phyloP scores from a whole-genome alignment of 768 basidiomycete species.

The Hericium alpestre region DNA sequence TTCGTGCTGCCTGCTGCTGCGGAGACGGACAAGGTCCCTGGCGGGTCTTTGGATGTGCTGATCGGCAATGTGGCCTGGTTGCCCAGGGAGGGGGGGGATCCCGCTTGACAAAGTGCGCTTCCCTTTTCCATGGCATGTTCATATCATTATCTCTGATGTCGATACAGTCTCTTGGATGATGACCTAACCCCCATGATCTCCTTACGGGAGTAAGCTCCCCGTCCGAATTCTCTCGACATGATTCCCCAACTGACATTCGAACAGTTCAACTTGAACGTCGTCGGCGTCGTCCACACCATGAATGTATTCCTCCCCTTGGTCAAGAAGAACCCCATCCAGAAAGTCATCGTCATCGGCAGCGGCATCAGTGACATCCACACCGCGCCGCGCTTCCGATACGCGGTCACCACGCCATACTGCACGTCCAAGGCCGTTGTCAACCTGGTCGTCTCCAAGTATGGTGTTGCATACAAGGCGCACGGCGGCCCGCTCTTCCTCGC shows the following conservation, averaged over 20 bases:
- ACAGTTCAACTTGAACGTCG: slow-evolving; percentile 25
- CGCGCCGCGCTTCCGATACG: too few relatives aligned
- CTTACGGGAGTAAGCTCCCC: neutral
- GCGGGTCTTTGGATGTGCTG: neutral
- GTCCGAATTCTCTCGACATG: neutral
- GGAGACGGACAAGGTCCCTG: neutral
- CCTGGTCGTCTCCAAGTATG: too few relatives aligned
- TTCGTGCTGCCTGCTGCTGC: neutral
- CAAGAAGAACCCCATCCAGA: slow-evolving; percentile 21
- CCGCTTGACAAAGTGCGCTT: neutral
- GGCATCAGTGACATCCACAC: too few relatives aligned
- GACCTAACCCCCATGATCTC: neutral
- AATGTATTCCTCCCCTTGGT: slow-evolving; percentile 32
- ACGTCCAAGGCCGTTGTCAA: slow-evolving; percentile 29
- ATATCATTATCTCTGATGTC: too few relatives aligned
- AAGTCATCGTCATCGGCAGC: slow-evolving; percentile 24
- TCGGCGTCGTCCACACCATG: slow-evolving; percentile 25
- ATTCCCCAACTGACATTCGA: neutral
- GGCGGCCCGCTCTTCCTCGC: too few relatives aligned
- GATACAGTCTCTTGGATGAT: too few relatives aligned
- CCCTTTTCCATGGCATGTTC: neutral
- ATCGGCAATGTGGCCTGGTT: neutral
- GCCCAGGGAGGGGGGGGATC: neutral
- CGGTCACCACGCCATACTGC: too few relatives aligned
- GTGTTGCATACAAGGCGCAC: too few relatives aligned